phyloP scores from a whole-genome alignment of 257 asterid genomes.

The Thymus mandschuricus region DNA sequence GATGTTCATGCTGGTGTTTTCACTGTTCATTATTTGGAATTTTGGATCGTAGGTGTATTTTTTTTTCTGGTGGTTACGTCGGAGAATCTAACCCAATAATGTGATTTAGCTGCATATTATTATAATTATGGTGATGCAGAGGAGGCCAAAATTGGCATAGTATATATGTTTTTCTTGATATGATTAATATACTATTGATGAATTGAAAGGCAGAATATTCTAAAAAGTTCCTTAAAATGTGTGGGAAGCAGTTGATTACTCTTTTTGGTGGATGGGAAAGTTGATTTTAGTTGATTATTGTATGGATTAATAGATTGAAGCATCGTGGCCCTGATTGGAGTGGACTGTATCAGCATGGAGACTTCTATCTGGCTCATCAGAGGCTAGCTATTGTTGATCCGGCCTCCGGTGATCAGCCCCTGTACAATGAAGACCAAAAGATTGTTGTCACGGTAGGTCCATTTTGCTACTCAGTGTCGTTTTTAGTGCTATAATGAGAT shows the following conservation, averaged over 20 bases:
- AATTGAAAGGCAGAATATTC: neutral
- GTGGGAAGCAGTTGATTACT: neutral
- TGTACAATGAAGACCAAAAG: constrained; percentile 69
- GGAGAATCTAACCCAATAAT: neutral
- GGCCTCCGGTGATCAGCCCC: constrained; percentile 98
- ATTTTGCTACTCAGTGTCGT: neutral
- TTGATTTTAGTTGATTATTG: neutral
- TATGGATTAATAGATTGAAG: constrained; percentile 63
- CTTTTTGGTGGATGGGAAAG: neutral
- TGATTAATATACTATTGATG: neutral
- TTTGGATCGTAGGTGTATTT: neutral
- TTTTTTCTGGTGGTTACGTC: neutral
- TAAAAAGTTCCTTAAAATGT: neutral
- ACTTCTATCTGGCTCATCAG: constrained; percentile 79
- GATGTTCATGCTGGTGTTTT: neutral
- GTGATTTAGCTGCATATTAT: neutral
- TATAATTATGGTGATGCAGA: too few relatives aligned
- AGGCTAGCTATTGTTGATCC: constrained; percentile 93
- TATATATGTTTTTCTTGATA: neutral
- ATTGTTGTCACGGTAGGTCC: constrained; percentile 78
- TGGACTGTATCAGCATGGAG: constrained; percentile 86
- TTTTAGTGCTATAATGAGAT: constrained; percentile 6
- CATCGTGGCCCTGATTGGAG: constrained; percentile 99
- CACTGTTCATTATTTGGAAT: neutral
- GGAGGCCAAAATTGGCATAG: too few relatives aligned